Evolutionary conservation across 2,329 filamentous ascomycete species (phyloP), one percentile per base, ranked within the genome.

Genomic region (Exophiala oligosperma): DNA sequence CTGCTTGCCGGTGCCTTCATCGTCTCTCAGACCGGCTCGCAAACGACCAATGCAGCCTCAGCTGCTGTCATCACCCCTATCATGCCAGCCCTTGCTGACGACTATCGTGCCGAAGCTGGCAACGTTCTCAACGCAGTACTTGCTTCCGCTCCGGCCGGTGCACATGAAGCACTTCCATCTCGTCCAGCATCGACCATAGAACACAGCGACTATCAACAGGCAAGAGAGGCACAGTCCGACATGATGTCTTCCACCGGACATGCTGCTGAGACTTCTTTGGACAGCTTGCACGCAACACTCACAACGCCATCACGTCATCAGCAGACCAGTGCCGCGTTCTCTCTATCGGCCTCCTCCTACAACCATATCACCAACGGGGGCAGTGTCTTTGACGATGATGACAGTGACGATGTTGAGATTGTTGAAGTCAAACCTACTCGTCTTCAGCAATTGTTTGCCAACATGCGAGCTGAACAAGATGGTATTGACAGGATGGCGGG

Each of bases 1-100:
- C 89, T 99, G 71, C 88, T 99, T 54, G 92, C 96, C 64, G 94
- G 94, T 71, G 94, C 94, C 53, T 96, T 97, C 71, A 92, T 97
- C 67, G 89, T 94, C 62, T 97, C 93, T 32, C 95, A 92, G 76
- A 86, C 86, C 66, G 84, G 86, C 46, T 81, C 87, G 21, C 78
- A 83, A n/a, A 67, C 75, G 3, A 66, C 74, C 43, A 84, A 87
- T 40, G 84, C 85, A 66, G 87, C 95, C 66, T 89, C 93, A 67
- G 85, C 94, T 56, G 88, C 90, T 59, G 87, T 84, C 64, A 90
- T 89, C 41, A 91, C 90, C 12, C 88, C 89, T 51, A 51, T 35
- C 85, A 86, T 21, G 83, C 76, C 76, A 7, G 69, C 73, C 44
- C 67, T 79, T 14, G 76, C 76, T 11, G 75, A 78, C 53, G 76